A percentile compares a stretch with the other conserved stretches of the same genome.
Evolutionary conservation across 2,329 filamentous ascomycete genomes (phyloP).

Genomic region (Helotiales sp.): DNA sequence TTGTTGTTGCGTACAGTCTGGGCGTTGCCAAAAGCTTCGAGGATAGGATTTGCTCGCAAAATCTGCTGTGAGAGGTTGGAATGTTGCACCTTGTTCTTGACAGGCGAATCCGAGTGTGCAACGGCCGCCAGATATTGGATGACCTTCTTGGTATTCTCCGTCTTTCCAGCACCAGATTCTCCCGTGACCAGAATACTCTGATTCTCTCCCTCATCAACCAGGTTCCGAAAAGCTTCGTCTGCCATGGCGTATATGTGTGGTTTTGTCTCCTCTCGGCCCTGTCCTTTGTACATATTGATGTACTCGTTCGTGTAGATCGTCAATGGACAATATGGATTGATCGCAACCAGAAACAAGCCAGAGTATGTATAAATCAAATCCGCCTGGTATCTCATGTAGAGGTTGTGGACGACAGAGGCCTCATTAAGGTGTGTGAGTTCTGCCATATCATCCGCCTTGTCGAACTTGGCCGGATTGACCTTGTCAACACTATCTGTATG

Average conservation of each 20-base stretch:
- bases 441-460: conserved; percentile 99
- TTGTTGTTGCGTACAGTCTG: conserved; percentile 99
- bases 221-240: conserved; percentile 92
- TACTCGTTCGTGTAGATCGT: conserved; percentile 98
- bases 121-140: conserved; percentile 98
- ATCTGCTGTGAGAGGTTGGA: conserved; percentile 96
- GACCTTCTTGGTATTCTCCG: conserved; percentile 99
- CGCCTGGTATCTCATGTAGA: conserved; percentile 91
- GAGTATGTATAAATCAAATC: conserved; percentile 99
- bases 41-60: conserved; percentile 90
- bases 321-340: conserved; percentile 93
- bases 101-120: conserved; percentile 77
- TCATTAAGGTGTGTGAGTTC: conserved; percentile 98
- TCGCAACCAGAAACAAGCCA: conserved; percentile 92
- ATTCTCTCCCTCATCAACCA: conserved; percentile 93
- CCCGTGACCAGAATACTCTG: conserved; percentile 98
- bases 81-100: conserved; percentile 67
- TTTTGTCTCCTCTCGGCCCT: conserved; percentile 89
- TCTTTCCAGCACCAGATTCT: conserved; percentile 97
- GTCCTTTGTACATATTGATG: conserved; percentile 96
- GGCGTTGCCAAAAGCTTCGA: conserved; percentile 97
- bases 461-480: conserved; percentile 98
- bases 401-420: conserved; percentile 95
- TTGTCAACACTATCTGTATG: conserved; percentile 91
- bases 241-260: conserved; percentile 98